Evolutionary conservation across 202 grass and related monocot genomes (phyloP), one percentile per base, ranked within the genome.

Genomic region (Setaria viridis): DNA sequence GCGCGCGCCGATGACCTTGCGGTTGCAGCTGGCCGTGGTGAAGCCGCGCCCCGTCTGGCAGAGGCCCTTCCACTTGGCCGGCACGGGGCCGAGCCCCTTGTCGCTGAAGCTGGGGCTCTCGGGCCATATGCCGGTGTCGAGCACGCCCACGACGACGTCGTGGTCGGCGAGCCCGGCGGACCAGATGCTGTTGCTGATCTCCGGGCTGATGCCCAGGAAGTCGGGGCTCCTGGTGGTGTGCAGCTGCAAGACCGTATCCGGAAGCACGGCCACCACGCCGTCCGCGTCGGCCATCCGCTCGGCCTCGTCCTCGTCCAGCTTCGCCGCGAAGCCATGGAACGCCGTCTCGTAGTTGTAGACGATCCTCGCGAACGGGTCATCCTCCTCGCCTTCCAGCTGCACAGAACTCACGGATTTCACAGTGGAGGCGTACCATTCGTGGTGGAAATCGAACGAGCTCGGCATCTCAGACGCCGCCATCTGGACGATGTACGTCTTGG

Each of bases 221-320:
- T 95, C 89, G 0, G 96, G 96, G 88, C 93, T 95, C 84, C 96
- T 78, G 54, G 96, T 99, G 55, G 96, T 99, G 82, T 98, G 93
- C 54, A 94, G 93, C 82, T 88, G 74, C 79, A 92, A 57, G 75
- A 94, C 78, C 65, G 88, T 92, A 83, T 99, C 96, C 41, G 96
- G 93, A 71, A 94, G 85, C 67, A 99, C 91, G 43, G 90, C 57
- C 48, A 90, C 34, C 85, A 98, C 93, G 62, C 93, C 96, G 8
- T 90, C 85, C 7, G 84, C 85, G 19, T 87, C 87, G n/a, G 89
- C 88, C 81, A 98, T 82, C 85, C 76, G 64, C 81, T 93, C 86
- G 4, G 95, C 91, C 74, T 98, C 93, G 2, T 66, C 81, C 34
- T 95, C 93, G 73, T 87, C 81, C 53, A 98, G 88, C 59, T 33